Evolutionary conservation across 306 rosid species (phyloP).

Genomic region (Gillenia trifoliata): DNA sequence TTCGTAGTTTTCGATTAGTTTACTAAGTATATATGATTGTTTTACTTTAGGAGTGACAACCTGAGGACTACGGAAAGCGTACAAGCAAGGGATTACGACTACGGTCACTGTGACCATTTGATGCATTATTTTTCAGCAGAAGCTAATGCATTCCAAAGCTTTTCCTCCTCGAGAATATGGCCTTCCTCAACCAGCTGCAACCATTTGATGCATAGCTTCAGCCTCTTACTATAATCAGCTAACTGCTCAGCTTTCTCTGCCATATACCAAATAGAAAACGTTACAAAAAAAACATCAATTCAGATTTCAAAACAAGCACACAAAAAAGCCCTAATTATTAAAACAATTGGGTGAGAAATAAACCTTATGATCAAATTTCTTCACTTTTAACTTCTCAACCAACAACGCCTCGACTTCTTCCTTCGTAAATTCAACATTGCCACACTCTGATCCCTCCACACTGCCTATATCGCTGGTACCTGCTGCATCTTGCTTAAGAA

Average conservation of each 20-base stretch:
- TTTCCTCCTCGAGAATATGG: conserved; percentile 53
- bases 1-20: too few relatives aligned
- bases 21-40: too few relatives aligned
- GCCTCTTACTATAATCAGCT: conserved; percentile 52
- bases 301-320: too few relatives aligned
- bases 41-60: too few relatives aligned
- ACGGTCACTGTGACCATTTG: too few relatives aligned
- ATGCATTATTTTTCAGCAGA: conserved; percentile 53
- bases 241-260: conserved; percentile 62
- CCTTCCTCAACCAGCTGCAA: conserved; percentile 53
- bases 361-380: conserved; percentile 69
- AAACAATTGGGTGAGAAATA: not conserved
- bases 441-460: conserved; percentile 35
- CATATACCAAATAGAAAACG: conserved; percentile 1
- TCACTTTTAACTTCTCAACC: conserved; percentile 57
- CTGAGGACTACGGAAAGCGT: too few relatives aligned
- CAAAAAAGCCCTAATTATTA: too few relatives aligned
- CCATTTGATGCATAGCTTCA: conserved; percentile 71
- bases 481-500: conserved; percentile 32
- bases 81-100: too few relatives aligned
- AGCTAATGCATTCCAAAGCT: conserved; percentile 52
- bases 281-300: too few relatives aligned
- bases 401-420: too few relatives aligned
- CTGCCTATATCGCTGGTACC: conserved; percentile 30
- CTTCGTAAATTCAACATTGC: conserved; percentile 51